Evolutionary conservation across 768 basidiomycete species (phyloP), one percentile per base, ranked within the genome.

Genomic region (Tulasnella sp.): DNA sequence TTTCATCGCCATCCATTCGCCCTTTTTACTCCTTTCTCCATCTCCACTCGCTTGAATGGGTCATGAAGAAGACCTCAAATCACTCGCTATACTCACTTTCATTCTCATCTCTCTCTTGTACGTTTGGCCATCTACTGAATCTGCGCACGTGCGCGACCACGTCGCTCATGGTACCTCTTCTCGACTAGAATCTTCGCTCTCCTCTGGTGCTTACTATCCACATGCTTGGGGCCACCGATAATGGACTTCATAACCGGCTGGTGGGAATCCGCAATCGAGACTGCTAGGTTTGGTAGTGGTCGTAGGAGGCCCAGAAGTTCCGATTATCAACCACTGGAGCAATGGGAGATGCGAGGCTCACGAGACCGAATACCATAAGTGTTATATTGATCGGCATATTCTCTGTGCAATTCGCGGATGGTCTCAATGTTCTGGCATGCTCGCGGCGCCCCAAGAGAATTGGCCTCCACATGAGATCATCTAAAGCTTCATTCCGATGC

Each of bases 41-140:
- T 19, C 27, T 42, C 19, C 51, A 71, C 72, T 19, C 34, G 62
- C 17, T 45, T 29, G 45, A 27, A 58, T 48, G 45, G 48, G 23
- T 34, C 17, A 24, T 29, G 51, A 52, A 26, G 56, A 58, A 48
- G 56, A 58, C 23, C 56, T 58, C 26, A 48, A 42, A 50, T 60
- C 59, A 3, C 38, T 60, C 23, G 59, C 51, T 17, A 53, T 53
- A 17, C 42, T 60, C 7, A 50, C 51, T 15, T 60, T 60, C 24
- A 42, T 41, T 26, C 34, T 60, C n/a, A 4, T 60, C 26, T 60
- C 17, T 53, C 38, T 60, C 29, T 23, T 51, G 49, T 51, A 43
- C 23, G 49, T 52, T 17, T 21, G 29, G 4, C n/a, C 27, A 17
- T 23, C n/a, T 48, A 29, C n/a, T 49, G 43, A 19, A 44, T 11